These are phyloP conservation scores for Cornus controversa DNA, from an alignment of 148 eudicot species.

Conservation along the genomic window DNA sequence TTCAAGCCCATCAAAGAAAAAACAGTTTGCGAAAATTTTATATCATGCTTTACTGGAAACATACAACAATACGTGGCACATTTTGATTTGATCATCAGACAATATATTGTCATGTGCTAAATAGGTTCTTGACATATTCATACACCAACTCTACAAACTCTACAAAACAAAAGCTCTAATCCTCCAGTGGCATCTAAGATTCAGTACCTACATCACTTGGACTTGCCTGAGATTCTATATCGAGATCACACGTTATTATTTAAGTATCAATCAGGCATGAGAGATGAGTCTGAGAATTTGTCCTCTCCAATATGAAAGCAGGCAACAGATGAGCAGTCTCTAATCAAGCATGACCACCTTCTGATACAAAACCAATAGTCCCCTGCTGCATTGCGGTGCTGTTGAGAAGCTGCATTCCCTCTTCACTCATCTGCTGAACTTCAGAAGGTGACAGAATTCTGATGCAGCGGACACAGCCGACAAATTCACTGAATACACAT, in stretches of 20 bases:
- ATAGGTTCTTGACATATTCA: not conserved
- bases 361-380: conserved; percentile 11
- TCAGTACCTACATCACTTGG: conserved; percentile 11
- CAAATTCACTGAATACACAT: conserved; percentile 63
- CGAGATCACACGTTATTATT: not conserved
- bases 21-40: too few species aligned
- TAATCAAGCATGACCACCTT: conserved; percentile 18
- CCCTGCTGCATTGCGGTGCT: conserved; percentile 39
- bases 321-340: not conserved
- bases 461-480: conserved; percentile 84
- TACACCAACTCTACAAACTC: conserved; percentile 12
- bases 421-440: conserved; percentile 94
- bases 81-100: too few species aligned
- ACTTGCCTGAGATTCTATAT: conserved; percentile 7
- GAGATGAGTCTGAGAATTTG: not conserved
- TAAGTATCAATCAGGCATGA: conserved; percentile 4
- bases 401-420: conserved; percentile 88
- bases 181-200: not conserved
- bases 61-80: not conserved
- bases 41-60: not conserved
- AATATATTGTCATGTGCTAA: not conserved
- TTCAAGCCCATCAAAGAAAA: too few species aligned
- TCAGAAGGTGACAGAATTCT: conserved; percentile 82
- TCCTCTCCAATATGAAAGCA: not conserved
- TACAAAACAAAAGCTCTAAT: conserved; percentile 4